These are phyloP conservation scores for Protea cynaroides DNA, from an alignment of 164 flowering plant species.

Conservation along the genomic window DNA sequence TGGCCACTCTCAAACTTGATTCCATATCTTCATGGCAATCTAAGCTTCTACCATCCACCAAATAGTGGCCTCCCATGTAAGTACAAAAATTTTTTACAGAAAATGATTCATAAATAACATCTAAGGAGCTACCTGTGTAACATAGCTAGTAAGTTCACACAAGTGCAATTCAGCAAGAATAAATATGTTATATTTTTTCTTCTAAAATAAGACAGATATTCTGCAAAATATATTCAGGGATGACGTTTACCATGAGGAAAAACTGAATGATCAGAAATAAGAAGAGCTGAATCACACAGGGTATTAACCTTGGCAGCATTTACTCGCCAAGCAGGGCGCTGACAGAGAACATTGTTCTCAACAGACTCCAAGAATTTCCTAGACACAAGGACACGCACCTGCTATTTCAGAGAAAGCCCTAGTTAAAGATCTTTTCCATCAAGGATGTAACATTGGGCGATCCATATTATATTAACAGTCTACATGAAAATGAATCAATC, in stretches of 20 bases:
- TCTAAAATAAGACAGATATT: not conserved
- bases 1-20: too few relatives aligned
- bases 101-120: too few relatives aligned
- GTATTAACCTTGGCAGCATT: slow-evolving; percentile 59
- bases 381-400: slow-evolving; percentile 56
- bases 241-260: slow-evolving; percentile 50
- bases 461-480: not conserved
- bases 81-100: too few relatives aligned
- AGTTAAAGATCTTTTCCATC: not conserved
- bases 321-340: slow-evolving; percentile 81
- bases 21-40: too few relatives aligned
- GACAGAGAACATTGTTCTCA: slow-evolving; percentile 40
- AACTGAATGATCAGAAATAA: slow-evolving; percentile 80
- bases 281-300: slow-evolving; percentile 53
- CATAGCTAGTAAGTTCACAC: not conserved
- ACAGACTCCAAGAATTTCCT: slow-evolving; percentile 66
- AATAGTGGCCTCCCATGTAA: too few relatives aligned
- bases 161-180: too few relatives aligned
- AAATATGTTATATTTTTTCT: too few relatives aligned
- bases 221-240: not conserved
- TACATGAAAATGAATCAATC: not conserved
- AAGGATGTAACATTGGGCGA: not conserved
- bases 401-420: slow-evolving; percentile 20
- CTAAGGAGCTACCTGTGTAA: too few relatives aligned
- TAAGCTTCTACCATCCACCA: too few relatives aligned